Evolutionary conservation across 2,329 filamentous ascomycete species (phyloP).

Genomic region (Neopestalotiopsis sp.): DNA sequence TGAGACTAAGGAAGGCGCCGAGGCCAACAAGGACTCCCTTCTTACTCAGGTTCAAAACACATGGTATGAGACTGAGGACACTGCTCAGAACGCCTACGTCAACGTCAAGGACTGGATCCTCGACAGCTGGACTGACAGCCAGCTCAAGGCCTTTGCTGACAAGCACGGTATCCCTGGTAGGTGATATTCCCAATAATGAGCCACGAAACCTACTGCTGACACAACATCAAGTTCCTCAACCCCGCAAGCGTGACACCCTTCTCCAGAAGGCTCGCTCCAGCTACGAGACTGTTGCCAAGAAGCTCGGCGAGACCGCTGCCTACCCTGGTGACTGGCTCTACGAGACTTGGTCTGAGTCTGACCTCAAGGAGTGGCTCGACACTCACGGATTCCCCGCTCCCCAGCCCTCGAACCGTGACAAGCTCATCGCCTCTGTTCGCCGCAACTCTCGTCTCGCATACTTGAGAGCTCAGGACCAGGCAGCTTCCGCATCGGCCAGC

Average conservation of each 20-base stretch:
- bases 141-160: conserved; percentile 92
- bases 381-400: conserved; percentile 84
- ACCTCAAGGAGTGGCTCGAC: conserved; percentile 93
- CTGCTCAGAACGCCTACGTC: conserved; percentile 72
- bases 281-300: conserved; percentile 80
- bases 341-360: conserved; percentile 87
- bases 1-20: conserved; percentile 69
- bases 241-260: conserved; percentile 82
- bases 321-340: conserved; percentile 98
- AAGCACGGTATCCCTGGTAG: conserved; percentile 78
- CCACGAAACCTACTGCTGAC: not conserved
- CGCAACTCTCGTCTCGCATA: conserved; percentile 86
- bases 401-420: conserved; percentile 79
- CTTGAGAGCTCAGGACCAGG: conserved; percentile 67
- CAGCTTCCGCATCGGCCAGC: conserved; percentile 66
- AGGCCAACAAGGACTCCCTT: conserved; percentile 72
- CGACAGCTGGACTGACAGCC: conserved; percentile 92
- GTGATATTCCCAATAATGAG: conserved; percentile 20
- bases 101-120: conserved; percentile 90
- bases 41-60: conserved; percentile 71
- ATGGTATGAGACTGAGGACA: conserved; percentile 83
- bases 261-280: conserved; percentile 79
- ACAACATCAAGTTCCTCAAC: conserved; percentile 70
- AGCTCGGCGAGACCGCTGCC: conserved; percentile 74
- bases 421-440: conserved; percentile 85